Base-by-base conservation (phyloP, 768 basidiomycete genomes). In the Xanthoconium stramineum region DNA sequence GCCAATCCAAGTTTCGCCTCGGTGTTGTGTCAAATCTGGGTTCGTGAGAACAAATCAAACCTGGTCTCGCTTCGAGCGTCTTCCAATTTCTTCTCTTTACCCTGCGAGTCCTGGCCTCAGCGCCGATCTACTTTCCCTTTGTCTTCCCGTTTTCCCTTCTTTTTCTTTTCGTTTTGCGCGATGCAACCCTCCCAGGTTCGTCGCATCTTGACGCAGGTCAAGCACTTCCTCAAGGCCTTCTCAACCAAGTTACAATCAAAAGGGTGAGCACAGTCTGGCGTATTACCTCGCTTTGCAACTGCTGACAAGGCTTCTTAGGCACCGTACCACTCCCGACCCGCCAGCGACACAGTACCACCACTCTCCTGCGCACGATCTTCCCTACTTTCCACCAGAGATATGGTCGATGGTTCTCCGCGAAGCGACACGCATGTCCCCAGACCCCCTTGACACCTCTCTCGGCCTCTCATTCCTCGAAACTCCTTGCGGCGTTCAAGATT, bases 371-470 rank as follows among this genome's bases (percentile, higher is more conserved):
- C 71, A 65, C 40, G 70, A 71, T 52, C 68, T 75, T n/a, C 78
- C 77, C 15, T 58, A 69, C 53, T 75, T 88, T 14, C 87, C 87
- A 0, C 65, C 78, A 2, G 87, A 89, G 61, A 65, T 89, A 8
- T 89, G 87, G 87, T 71, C 81, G n/a, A 68, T 79, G 62, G 80
- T 89, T 55, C 71, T 89, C 50, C 81, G 82, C 39, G 80, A 80
- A 61, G 85, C 84, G 1, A 79, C 81, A 20, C 66, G 71, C 58
- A 69, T 72, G 60, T 65, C 65, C 42, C 72, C 75, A 50, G 76
- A 82, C 58, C 78, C 77, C 12, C 73, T 80, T 55, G 76, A 79
- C 54, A 77, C 78, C 32, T 73, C 77, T 4, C 73, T 75, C 29
- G 74, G 82, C 11, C 74, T 85, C 47, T 85, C 84, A 7, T 89